These are phyloP conservation scores for Nakazawaea molendinolei DNA, from an alignment of 805 yeast genomes.

Conservation along the genomic window DNA sequence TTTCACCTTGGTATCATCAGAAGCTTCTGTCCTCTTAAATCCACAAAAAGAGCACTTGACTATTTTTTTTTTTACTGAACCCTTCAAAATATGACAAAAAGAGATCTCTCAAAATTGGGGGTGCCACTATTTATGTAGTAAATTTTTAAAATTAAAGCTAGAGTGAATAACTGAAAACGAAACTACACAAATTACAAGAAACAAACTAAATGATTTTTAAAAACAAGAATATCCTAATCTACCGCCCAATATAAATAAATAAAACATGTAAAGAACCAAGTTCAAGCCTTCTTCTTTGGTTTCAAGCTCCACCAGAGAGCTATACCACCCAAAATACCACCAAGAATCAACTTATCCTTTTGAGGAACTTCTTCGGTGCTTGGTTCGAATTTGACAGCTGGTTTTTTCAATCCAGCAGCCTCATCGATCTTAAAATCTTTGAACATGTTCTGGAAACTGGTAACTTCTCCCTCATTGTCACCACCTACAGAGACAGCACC, in stretches of 20 bases:
- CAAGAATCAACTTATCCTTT: conserved; percentile 18
- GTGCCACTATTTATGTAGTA: no score
- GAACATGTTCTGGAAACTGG: conserved; percentile 4
- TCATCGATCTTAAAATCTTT: conserved; percentile 8
- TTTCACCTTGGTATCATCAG: no score
- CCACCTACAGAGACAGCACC: conserved; percentile 11
- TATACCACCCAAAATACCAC: conserved; percentile 20
- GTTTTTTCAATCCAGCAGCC: conserved; percentile 1
- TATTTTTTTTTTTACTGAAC: no score
- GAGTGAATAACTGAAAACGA: no score
- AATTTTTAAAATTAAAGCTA: no score
- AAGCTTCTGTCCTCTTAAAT: no score
- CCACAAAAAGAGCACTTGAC: no score
- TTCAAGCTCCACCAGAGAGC: conserved; percentile 28
- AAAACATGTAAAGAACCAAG: neutral
- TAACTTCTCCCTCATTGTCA: conserved; percentile 7
- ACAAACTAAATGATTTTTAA: conserved; percentile 60
- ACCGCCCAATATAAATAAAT: no score
- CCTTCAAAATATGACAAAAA: no score
- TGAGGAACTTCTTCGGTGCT: conserved; percentile 8
- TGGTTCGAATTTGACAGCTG: conserved; percentile 7
- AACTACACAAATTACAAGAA: no score
- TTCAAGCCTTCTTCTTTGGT: conserved; percentile 9
- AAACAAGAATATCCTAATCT: no score
- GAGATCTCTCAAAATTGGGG: neutral